Conservation (phyloP, 305 asterid genomes). For the Coffea humblotiana region DNA sequence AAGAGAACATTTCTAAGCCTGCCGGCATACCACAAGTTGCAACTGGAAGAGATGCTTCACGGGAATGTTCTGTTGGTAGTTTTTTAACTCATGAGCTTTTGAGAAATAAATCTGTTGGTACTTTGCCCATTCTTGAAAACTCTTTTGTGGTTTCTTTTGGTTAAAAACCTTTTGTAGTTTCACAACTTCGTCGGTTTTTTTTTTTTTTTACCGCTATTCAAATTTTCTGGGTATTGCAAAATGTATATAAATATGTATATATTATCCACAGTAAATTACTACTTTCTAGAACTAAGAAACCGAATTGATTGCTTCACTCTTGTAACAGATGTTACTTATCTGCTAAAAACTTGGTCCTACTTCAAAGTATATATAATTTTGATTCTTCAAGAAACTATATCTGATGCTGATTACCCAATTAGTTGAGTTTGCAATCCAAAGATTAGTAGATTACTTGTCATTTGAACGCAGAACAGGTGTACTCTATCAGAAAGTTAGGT, state of each 20-base stretch:
- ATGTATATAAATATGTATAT: too few species aligned
- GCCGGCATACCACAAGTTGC: neutral
- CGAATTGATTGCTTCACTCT: neutral
- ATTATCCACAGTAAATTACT: too few species aligned
- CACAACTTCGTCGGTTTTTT: too few species aligned
- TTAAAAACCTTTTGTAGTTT: too few species aligned
- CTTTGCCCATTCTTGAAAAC: too few species aligned
- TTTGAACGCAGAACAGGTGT: neutral
- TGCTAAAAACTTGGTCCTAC: neutral
- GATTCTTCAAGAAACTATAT: neutral
- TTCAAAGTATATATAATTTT: neutral
- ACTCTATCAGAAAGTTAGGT: neutral
- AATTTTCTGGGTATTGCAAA: too few species aligned
- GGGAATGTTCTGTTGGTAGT: neutral
- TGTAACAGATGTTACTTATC: too few species aligned
- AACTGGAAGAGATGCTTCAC: neutral
- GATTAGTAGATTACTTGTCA: neutral
- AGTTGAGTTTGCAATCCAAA: neutral
- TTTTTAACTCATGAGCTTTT: too few species aligned
- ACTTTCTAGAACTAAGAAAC: too few species aligned
- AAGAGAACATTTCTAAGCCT: constrained; percentile 4
- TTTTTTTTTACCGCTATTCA: too few species aligned
- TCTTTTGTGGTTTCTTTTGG: too few species aligned
- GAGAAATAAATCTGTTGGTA: too few species aligned
- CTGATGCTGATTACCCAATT: neutral